Conservation (phyloP, 2,329 filamentous ascomycete species). For the Apiospora kogelbergensis region DNA sequence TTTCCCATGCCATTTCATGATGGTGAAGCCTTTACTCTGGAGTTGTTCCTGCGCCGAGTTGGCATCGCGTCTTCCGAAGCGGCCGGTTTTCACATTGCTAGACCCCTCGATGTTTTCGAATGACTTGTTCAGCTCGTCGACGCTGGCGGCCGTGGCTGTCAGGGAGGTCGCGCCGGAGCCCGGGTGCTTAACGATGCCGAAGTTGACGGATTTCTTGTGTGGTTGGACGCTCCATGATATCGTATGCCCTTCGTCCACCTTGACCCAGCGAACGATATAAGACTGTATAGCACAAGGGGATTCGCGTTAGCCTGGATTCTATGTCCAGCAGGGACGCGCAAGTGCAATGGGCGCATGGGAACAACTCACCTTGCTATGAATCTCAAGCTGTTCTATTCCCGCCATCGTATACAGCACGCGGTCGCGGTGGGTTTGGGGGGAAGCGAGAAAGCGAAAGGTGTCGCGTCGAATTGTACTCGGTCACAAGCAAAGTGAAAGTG, state of each 20-base stretch:
- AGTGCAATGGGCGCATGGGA: neutral
- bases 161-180: slow-evolving; percentile 62
- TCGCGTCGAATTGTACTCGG: neutral
- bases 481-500: slow-evolving; percentile 5
- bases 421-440: neutral
- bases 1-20: slow-evolving; percentile 86
- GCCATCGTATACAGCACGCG: slow-evolving; percentile 60
- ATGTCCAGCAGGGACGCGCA: neutral
- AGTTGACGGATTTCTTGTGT: slow-evolving; percentile 98
- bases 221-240: slow-evolving; percentile 98
- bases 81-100: slow-evolving; percentile 41
- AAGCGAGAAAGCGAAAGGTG: neutral
- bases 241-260: slow-evolving; percentile 84
- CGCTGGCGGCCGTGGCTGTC: slow-evolving; percentile 33
- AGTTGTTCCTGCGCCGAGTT: slow-evolving; percentile 63
- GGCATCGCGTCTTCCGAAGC: slow-evolving; percentile 56
- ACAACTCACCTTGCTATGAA: slow-evolving; percentile 85
- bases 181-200: slow-evolving; percentile 96
- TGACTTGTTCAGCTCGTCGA: slow-evolving; percentile 44
- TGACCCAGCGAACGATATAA: slow-evolving; percentile 97
- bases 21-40: slow-evolving; percentile 65
- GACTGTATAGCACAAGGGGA: slow-evolving; percentile 59
- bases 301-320: neutral
- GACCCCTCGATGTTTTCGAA: slow-evolving; percentile 44
- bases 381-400: slow-evolving; percentile 93